These are phyloP conservation scores for Yamadazyma taylorii DNA, from an alignment of 1,139 yeast genomes.

Conservation along the genomic window DNA sequence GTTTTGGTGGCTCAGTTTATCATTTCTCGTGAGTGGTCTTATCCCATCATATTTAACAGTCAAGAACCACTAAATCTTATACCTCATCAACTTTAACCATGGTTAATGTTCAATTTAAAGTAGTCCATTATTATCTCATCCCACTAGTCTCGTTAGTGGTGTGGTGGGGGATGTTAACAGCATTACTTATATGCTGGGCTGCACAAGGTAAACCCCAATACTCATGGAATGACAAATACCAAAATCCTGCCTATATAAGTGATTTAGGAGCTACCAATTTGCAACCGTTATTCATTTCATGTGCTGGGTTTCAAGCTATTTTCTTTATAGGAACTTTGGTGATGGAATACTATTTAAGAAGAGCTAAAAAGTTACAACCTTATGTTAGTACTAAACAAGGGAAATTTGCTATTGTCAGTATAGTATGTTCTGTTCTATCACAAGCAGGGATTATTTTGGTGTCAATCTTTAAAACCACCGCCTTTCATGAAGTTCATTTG, in stretches of 20 bases:
- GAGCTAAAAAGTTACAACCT: constrained; percentile 53
- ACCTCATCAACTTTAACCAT: background rate
- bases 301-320: constrained; percentile 76
- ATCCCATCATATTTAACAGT: too few relatives aligned
- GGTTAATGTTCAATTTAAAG: constrained; percentile 23
- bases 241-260: constrained; percentile 70
- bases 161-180: constrained; percentile 47
- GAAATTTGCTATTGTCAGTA: constrained; percentile 49
- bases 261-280: constrained; percentile 84
- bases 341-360: constrained; percentile 59
- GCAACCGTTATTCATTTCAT: constrained; percentile 80
- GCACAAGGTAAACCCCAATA: constrained; percentile 77
- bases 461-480: constrained; percentile 68
- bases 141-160: constrained; percentile 31
- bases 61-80: background rate
- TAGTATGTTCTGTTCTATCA: constrained; percentile 60
- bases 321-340: constrained; percentile 67
- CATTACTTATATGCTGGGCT: constrained; percentile 54
- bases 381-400: constrained; percentile 50
- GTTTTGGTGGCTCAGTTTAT: too few relatives aligned
- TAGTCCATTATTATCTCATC: constrained; percentile 35
- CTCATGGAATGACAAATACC: constrained; percentile 48
- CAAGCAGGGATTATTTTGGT: constrained; percentile 76
- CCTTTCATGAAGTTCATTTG: constrained; percentile 60
- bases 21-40: too few relatives aligned